phyloP scores from a whole-genome alignment of 192 early-diverging fungal species.

The Thoreauomyces humboldtii region DNA sequence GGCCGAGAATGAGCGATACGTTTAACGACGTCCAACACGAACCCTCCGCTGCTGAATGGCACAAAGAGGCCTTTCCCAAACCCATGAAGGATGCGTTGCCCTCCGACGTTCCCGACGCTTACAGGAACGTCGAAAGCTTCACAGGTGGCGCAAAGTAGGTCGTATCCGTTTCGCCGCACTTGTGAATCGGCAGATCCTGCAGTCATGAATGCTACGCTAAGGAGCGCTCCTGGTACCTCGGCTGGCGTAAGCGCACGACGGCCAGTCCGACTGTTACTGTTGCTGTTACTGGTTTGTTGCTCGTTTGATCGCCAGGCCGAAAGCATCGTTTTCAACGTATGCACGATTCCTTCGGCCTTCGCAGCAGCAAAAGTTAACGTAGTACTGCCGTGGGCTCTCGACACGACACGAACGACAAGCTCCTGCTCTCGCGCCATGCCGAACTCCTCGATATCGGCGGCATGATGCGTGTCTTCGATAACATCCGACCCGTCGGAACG shows the following conservation, averaged over 20 bases:
- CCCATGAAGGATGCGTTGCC: slow-evolving; percentile 23
- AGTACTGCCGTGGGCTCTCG: not conserved
- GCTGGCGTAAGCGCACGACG: slow-evolving; percentile 65
- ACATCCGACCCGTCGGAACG: slow-evolving; percentile 37
- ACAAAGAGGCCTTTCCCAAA: slow-evolving; percentile 66
- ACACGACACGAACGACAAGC: slow-evolving; percentile 28
- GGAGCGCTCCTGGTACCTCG: slow-evolving; percentile 86
- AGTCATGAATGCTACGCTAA: slow-evolving; percentile 92
- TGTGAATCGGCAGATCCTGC: slow-evolving; percentile 78
- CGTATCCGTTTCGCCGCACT: slow-evolving; percentile 82
- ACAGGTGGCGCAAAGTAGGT: slow-evolving; percentile 82
- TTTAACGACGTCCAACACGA: slow-evolving; percentile 79
- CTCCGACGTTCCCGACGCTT: slow-evolving; percentile 72
- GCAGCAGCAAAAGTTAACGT: slow-evolving; percentile 8
- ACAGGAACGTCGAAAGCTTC: slow-evolving; percentile 79
- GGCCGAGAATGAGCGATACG: slow-evolving; percentile 72
- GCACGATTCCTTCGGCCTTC: slow-evolving; percentile 20
- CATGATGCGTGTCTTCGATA: slow-evolving; percentile 85
- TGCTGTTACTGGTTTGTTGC: too few species aligned
- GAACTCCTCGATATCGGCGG: slow-evolving; percentile 76
- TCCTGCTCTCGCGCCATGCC: slow-evolving; percentile 37
- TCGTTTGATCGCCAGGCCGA: not conserved
- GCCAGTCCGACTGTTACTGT: not conserved
- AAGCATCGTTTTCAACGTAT: slow-evolving; percentile 12
- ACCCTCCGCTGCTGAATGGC: slow-evolving; percentile 84